Percentiles rank a stretch among this genome's conserved stretches.
Evolutionary conservation across 257 asterid genomes (phyloP).

Genomic region (Lycium ferocissimum): DNA sequence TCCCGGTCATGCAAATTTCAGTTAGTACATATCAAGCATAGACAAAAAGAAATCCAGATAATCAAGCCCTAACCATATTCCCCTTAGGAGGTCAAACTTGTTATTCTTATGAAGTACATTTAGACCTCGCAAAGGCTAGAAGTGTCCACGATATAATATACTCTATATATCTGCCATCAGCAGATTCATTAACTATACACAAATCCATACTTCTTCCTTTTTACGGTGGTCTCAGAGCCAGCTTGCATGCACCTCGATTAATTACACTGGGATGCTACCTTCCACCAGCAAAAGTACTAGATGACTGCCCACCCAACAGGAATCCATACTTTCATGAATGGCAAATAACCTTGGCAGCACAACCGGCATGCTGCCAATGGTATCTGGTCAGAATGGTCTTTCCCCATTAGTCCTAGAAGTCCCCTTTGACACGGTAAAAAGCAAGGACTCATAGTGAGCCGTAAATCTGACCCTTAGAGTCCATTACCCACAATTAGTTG

Average conservation of each 20-base stretch:
- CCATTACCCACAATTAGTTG: slow-evolving; percentile 10
- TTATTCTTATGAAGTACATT: background rate
- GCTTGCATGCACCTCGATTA: background rate
- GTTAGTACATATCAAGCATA: background rate
- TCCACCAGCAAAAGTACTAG: background rate
- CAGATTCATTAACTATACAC: slow-evolving; percentile 13
- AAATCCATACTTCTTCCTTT: background rate
- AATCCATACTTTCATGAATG: slow-evolving; percentile 11
- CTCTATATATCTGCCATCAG: background rate
- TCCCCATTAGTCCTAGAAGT: background rate
- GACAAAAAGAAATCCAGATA: background rate
- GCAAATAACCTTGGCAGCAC: slow-evolving; percentile 16
- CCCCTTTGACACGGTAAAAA: background rate
- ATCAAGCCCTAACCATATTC: background rate
- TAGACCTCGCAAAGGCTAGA: background rate
- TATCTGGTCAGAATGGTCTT: background rate
- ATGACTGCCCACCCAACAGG: background rate
- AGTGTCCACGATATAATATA: background rate
- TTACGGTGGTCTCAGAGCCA: background rate
- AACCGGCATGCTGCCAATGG: slow-evolving; percentile 12
- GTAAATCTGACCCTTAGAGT: slow-evolving; percentile 2
- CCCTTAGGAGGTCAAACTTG: background rate
- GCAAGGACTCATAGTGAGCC: slow-evolving; percentile 2
- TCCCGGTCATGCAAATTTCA: slow-evolving; percentile 18
- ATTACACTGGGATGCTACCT: background rate